Evolutionary conservation across 2,329 filamentous ascomycete genomes (phyloP).

Genomic region (Talaromyces verruculosus): DNA sequence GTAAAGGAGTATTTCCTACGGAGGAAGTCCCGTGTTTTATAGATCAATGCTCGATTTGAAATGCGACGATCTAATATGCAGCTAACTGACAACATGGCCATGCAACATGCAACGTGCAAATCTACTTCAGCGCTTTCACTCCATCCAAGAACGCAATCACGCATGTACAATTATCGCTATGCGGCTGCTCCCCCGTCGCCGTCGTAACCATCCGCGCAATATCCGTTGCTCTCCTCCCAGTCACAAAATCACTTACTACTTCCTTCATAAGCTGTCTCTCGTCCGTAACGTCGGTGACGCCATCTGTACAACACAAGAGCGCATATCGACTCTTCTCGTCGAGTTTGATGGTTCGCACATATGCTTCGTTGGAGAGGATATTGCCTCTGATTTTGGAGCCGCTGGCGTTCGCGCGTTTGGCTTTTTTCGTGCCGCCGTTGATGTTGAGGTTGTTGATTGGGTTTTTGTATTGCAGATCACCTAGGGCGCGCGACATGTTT

Average conservation of each 20-base stretch:
- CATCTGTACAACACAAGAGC: slow-evolving; percentile 35
- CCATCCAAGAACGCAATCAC: slow-evolving; percentile 36
- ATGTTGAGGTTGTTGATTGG: slow-evolving; percentile 32
- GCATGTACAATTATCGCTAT: slow-evolving; percentile 37
- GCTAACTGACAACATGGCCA: not conserved
- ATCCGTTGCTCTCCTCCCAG: slow-evolving; percentile 31
- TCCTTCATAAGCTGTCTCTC: slow-evolving; percentile 33
- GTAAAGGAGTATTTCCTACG: slow-evolving; percentile 8
- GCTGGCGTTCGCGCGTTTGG: slow-evolving; percentile 24
- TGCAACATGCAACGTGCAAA: not conserved
- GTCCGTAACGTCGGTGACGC: slow-evolving; percentile 32
- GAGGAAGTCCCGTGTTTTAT: not conserved
- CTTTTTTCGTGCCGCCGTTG: slow-evolving; percentile 18
- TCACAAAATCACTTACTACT: slow-evolving; percentile 33
- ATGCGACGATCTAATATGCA: not conserved
- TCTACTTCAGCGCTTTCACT: slow-evolving; percentile 25
- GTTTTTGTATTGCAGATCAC: slow-evolving; percentile 40
- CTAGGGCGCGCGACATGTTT: slow-evolving; percentile 41
- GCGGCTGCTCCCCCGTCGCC: slow-evolving; percentile 23
- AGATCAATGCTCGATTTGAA: not conserved
- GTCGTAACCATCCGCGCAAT: slow-evolving; percentile 32
- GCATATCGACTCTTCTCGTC: slow-evolving; percentile 30
- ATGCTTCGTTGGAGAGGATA: slow-evolving; percentile 36
- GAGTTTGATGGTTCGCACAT: slow-evolving; percentile 29
- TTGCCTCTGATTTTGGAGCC: slow-evolving; percentile 28